Evolutionary conservation across 2,329 filamentous ascomycete genomes (phyloP), one percentile per base, ranked within the genome.

Genomic region (Fusarium chuoi): DNA sequence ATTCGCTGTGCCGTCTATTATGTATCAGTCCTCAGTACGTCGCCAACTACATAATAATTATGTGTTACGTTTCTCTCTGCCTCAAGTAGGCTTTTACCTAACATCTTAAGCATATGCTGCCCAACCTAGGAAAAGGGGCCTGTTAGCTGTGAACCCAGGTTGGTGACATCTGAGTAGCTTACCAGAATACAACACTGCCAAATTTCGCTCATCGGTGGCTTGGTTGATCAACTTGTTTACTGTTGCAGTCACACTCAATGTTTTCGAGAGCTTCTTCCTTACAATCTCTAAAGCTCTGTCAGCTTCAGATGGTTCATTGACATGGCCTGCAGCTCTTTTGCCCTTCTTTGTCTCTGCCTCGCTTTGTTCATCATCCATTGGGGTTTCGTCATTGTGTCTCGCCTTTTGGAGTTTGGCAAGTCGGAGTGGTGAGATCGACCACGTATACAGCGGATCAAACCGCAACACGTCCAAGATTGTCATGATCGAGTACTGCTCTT

Each of bases 151-250:
- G 26, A 18, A 13, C 38, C 39, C 13, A n/a, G 33, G n/a, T 30
- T n/a, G 17, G 7, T 14, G 24, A 11, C 41, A 39, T 9, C 45
- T n/a, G 8, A 36, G 55, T 18, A 45, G 76, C 89, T 79, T 84
- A 91, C 91, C 92, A 78, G 92, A 92, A 85, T 96, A 99, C 77
- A 99, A 84, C 46, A 98, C 91, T 6, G 96, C 96, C 78, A 99
- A 82, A 80, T 99, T 98, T 75, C 90, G 89, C 84, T 98, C 95
- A 82, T 99, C 96, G 4, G 93, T 96, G 13, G 96, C 96, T 84
- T 97, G 93, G 81, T 98, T 96, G 74, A 99, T 99, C 73, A 99
- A 84, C 80, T 99, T 96, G 79, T 98, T 98, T 61, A 99, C 96
- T 20, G 95, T 98, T 7, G 96, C 97, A 62, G 93, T 94, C 24